Conservation (phyloP, 495 filamentous ascomycete species). For the Neurospora pannonica region DNA sequence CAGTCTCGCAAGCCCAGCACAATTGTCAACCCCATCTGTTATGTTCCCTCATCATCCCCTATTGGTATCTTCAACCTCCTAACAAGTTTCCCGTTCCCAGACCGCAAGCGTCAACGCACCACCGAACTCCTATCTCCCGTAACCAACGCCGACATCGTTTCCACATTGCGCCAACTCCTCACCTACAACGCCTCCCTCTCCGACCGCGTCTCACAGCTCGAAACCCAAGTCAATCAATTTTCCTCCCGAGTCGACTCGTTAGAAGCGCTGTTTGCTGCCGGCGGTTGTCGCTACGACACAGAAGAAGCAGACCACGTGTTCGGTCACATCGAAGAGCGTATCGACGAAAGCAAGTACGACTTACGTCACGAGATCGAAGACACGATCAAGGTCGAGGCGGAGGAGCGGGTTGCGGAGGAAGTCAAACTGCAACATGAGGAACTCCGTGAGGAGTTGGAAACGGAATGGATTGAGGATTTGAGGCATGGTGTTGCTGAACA, state of each 20-base stretch:
- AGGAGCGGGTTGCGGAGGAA: neutral
- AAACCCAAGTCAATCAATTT: neutral
- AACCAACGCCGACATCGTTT: neutral
- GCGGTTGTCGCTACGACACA: neutral
- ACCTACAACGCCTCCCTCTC: neutral
- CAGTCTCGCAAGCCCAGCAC: neutral
- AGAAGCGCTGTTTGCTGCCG: neutral
- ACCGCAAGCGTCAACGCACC: constrained; percentile 4
- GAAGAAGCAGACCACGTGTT: constrained; percentile 3
- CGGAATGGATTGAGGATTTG: neutral
- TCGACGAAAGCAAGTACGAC: neutral
- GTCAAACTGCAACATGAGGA: neutral
- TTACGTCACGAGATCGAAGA: constrained; percentile 1
- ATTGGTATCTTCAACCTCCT: neutral
- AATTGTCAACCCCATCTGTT: neutral
- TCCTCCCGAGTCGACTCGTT: neutral
- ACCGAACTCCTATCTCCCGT: neutral
- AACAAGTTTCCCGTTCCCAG: neutral
- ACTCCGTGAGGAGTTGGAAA: neutral
- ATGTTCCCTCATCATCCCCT: neutral
- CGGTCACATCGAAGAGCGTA: neutral
- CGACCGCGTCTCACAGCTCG: neutral
- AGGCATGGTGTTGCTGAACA: neutral
- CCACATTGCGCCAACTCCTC: neutral
- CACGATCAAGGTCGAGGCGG: neutral